These are phyloP conservation scores for Populus davidiana DNA, from an alignment of 345 rosid genomes.

Conservation along the genomic window DNA sequence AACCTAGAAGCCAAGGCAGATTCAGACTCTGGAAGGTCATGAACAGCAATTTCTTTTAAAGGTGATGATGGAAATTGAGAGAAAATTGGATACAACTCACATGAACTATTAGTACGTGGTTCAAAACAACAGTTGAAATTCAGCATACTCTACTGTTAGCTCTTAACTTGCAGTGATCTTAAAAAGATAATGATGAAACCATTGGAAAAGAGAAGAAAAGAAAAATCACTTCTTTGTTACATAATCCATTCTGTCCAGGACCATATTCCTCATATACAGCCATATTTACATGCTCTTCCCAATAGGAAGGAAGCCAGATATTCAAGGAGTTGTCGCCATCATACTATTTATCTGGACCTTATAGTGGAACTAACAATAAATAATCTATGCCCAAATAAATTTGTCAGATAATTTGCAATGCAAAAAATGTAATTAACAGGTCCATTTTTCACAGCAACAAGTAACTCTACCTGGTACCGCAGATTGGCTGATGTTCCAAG, in stretches of 20 bases:
- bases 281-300: background rate
- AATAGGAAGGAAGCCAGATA: background rate
- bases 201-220: too few relatives aligned
- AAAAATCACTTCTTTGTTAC: background rate
- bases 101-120: background rate
- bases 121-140: background rate
- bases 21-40: background rate
- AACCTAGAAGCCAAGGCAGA: background rate
- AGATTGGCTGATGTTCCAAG: slow-evolving; percentile 89
- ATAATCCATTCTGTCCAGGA: background rate
- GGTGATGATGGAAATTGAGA: background rate
- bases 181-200: too few relatives aligned
- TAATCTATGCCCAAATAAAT: background rate
- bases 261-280: background rate
- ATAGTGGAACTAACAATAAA: background rate
- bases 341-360: background rate
- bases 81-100: background rate
- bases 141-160: background rate
- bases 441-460: background rate
- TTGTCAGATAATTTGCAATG: background rate
- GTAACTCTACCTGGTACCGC: slow-evolving; percentile 73
- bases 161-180: background rate
- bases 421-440: background rate
- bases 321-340: background rate
- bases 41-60: background rate